A percentile compares a stretch with the other conserved stretches of the same genome.
These are phyloP conservation scores for Hemileccinum impolitum DNA, from an alignment of 768 basidiomycete species.

Conservation along the genomic window DNA sequence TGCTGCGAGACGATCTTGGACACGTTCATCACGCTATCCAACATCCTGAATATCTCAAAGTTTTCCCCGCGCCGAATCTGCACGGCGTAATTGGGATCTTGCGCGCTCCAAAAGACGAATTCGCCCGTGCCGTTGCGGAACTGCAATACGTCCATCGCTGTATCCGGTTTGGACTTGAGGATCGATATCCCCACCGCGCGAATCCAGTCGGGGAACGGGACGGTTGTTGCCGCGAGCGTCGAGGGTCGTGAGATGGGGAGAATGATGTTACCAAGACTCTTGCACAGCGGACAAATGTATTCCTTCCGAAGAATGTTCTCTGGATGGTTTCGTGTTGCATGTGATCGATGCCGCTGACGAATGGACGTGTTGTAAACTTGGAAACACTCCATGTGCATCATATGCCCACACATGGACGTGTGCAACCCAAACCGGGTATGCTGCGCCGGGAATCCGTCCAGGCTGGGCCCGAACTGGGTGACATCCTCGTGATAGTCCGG, in stretches of 20 bases:
- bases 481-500: conserved; percentile 25
- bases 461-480: conserved; percentile 50
- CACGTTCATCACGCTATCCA: conserved; percentile 81
- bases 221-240: conserved; percentile 40
- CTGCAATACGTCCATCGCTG: conserved; percentile 66
- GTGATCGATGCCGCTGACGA: conserved; percentile 80
- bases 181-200: conserved; percentile 86
- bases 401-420: conserved; percentile 87
- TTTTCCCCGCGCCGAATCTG: conserved; percentile 53
- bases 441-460: conserved; percentile 69
- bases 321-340: conserved; percentile 90
- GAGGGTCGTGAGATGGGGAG: conserved; percentile 70
- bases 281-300: conserved; percentile 96
- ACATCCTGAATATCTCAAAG: conserved; percentile 70
- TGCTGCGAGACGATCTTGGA: conserved; percentile 81
- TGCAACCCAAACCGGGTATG: conserved; percentile 84
- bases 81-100: conserved; percentile 66
- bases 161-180: conserved; percentile 77
- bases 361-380: conserved; percentile 85
- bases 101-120: conserved; percentile 85
- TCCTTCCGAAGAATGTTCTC: conserved; percentile 93
- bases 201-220: conserved; percentile 86
- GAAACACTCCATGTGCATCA: conserved; percentile 97
- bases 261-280: conserved; percentile 92
- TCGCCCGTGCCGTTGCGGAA: conserved; percentile 81